phyloP scores from a whole-genome alignment of 2,329 filamentous ascomycete species.

The Metarhizium album region DNA sequence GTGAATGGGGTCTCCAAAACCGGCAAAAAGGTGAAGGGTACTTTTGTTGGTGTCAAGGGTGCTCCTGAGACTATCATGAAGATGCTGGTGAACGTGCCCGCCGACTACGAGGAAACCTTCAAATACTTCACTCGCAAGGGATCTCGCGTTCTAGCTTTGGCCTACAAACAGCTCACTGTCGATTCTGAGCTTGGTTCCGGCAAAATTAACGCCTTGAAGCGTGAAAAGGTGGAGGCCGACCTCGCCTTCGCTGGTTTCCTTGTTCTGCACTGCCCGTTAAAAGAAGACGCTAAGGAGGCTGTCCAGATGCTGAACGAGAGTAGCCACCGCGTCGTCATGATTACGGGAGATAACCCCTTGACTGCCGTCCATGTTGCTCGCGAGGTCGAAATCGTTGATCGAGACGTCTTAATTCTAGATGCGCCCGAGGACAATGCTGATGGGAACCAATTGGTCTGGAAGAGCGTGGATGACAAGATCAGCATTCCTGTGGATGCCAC shows the following conservation, averaged over 20 bases:
- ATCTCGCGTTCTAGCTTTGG: conserved; percentile 84
- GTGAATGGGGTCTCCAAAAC: conserved; percentile 63
- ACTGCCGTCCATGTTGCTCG: conserved; percentile 93
- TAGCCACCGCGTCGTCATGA: conserved; percentile 97
- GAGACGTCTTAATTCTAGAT: conserved; percentile 88
- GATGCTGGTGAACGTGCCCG: conserved; percentile 74
- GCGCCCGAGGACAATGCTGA: conserved; percentile 81
- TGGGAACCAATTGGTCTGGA: conserved; percentile 80
- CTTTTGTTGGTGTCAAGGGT: conserved; percentile 92
- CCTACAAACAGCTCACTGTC: conserved; percentile 79
- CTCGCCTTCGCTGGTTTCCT: conserved; percentile 90
- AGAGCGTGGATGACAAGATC: conserved; percentile 83
- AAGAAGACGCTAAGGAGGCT: conserved; percentile 88
- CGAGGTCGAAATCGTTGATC: conserved; percentile 94
- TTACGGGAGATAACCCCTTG: conserved; percentile 94
- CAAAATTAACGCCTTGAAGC: conserved; percentile 87
- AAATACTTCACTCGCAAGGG: conserved; percentile 97
- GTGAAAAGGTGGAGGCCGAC: conserved; percentile 79
- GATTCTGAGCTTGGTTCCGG: conserved; percentile 73
- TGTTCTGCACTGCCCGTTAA: conserved; percentile 88
- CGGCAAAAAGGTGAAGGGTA: conserved; percentile 67
- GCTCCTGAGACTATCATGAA: conserved; percentile 94
- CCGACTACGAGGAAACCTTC: conserved; percentile 93
- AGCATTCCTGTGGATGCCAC: conserved; percentile 78
- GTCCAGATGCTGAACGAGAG: conserved; percentile 98